phyloP scores from a whole-genome alignment of 2,329 filamentous ascomycete genomes.

The Periconia sp. region DNA sequence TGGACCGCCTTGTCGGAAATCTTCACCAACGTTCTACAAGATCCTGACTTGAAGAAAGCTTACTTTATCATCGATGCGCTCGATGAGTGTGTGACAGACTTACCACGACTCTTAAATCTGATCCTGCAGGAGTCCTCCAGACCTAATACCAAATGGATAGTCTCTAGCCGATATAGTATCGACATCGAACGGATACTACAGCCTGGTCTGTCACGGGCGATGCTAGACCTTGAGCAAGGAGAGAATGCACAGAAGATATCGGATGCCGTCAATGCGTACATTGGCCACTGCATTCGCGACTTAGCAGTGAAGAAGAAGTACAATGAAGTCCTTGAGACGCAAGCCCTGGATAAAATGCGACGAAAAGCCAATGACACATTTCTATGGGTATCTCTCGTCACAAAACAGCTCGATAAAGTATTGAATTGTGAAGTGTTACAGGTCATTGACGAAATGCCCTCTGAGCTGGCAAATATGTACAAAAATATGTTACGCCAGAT shows the following conservation, averaged over 20 bases:
- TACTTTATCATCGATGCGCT: too few species aligned
- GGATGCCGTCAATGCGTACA: background rate
- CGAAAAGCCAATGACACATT: background rate
- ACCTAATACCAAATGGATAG: background rate
- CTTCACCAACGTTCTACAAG: too few species aligned
- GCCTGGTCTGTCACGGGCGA: background rate
- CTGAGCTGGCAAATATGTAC: background rate
- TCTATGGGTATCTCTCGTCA: background rate
- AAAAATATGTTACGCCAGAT: background rate
- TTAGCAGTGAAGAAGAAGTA: too few species aligned
- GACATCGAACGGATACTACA: background rate
- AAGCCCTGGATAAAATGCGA: background rate
- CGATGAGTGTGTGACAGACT: too few species aligned
- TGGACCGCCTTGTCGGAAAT: constrained; percentile 2
- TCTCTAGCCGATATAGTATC: too few species aligned
- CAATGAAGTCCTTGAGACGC: background rate
- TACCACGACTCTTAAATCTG: too few species aligned
- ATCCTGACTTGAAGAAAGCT: too few species aligned
- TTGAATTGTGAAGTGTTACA: background rate
- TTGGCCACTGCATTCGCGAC: background rate
- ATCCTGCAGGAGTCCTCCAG: too few species aligned
- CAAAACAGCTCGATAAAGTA: background rate
- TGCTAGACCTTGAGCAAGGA: background rate
- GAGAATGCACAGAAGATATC: background rate
- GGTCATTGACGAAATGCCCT: background rate